phyloP scores from a whole-genome alignment of 805 yeast genomes.

The Babjeviella inositovora region DNA sequence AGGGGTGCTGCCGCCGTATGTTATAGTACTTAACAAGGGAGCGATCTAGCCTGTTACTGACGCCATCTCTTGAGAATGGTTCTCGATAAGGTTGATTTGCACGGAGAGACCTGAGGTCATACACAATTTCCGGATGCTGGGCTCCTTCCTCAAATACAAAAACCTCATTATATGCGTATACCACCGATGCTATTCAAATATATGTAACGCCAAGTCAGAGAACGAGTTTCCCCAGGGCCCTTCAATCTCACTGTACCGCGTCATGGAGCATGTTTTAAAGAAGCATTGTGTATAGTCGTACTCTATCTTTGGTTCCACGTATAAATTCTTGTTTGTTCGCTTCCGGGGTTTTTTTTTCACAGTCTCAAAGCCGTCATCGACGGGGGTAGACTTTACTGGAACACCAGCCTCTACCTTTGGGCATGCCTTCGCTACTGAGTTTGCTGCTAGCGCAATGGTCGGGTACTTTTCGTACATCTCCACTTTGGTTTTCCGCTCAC shows the following conservation, averaged over 20 bases:
- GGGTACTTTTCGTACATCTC: constrained; percentile 27
- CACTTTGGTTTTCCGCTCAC: constrained; percentile 28
- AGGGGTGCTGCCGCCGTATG: too few species aligned
- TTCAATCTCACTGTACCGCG: constrained; percentile 7
- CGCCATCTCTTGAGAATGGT: too few species aligned
- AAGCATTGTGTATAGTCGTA: constrained; percentile 14
- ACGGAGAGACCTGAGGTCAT: too few species aligned
- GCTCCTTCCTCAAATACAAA: too few species aligned
- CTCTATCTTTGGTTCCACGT: constrained; percentile 13
- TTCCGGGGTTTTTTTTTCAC: constrained; percentile 7
- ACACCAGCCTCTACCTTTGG: constrained; percentile 3
- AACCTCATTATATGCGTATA: too few species aligned
- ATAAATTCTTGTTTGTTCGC: constrained; percentile 9
- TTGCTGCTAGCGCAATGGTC: constrained; percentile 18
- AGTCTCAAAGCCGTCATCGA: constrained; percentile 8
- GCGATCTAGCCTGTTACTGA: too few species aligned
- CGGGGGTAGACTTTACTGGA: constrained; percentile 1
- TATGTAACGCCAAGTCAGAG: constrained; percentile 32
- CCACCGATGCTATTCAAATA: constrained; percentile 7
- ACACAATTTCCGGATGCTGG: too few species aligned
- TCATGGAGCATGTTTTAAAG: constrained; percentile 10
- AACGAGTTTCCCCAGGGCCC: constrained; percentile 35
- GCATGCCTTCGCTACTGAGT: constrained; percentile 3
- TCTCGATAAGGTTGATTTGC: too few species aligned
- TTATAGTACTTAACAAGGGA: too few species aligned